These are phyloP conservation scores for Yamadazyma siamensis DNA, from an alignment of 1,139 yeast genomes.

Conservation along the genomic window DNA sequence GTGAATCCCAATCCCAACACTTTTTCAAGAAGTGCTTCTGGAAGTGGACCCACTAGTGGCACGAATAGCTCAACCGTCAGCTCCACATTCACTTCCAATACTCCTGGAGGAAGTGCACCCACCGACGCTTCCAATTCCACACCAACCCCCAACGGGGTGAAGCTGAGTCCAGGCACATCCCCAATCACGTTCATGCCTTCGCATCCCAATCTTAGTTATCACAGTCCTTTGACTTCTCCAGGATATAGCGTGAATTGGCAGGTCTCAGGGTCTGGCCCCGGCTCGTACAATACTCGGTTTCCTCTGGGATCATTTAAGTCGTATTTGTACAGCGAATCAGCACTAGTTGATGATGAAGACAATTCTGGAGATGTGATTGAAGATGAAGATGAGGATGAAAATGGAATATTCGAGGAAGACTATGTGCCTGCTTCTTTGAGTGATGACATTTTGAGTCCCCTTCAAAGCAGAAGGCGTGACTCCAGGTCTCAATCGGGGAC, in stretches of 20 bases:
- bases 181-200: too few species aligned
- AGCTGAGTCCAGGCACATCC: too few species aligned
- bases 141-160: too few species aligned
- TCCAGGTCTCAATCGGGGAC: conserved; percentile 55
- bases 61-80: too few species aligned
- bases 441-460: conserved; percentile 72
- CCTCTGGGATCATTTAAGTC: conserved; percentile 13
- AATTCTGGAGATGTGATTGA: too few species aligned
- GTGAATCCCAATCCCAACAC: too few species aligned
- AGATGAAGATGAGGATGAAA: conserved; percentile 4
- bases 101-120: too few species aligned
- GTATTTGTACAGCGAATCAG: conserved; percentile 19
- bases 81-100: too few species aligned
- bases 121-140: too few species aligned
- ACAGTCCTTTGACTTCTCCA: not conserved
- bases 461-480: conserved; percentile 64
- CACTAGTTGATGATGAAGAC: conserved; percentile 30
- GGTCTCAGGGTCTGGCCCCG: conserved; percentile 7
- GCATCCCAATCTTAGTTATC: conserved; percentile 12
- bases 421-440: conserved; percentile 73
- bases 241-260: not conserved
- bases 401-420: conserved; percentile 42
- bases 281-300: too few species aligned
- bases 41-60: too few species aligned
- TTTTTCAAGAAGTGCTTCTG: too few species aligned